Conservation (phyloP, 192 early-diverging fungal species). For the Backusella circina region DNA sequence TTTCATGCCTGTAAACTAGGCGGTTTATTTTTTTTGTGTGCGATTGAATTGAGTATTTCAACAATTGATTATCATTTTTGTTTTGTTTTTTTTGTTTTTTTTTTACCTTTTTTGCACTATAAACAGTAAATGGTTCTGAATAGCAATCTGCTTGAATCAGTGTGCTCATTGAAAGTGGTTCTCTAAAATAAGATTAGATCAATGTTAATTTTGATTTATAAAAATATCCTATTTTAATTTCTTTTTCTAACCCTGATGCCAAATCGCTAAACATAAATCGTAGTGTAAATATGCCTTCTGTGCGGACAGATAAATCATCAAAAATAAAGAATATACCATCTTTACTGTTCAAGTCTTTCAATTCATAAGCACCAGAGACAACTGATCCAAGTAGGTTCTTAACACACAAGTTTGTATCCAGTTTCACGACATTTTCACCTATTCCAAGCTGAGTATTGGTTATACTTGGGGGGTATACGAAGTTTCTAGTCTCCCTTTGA, state of each 20-base stretch:
- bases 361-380: conserved; percentile 79
- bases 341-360: conserved; percentile 75
- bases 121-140: conserved; percentile 75
- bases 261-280: conserved; percentile 45
- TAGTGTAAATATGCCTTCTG: conserved; percentile 81
- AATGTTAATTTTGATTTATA: background rate
- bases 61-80: background rate
- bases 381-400: conserved; percentile 60
- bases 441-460: background rate
- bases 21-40: background rate
- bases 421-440: background rate
- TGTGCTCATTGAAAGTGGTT: conserved; percentile 73
- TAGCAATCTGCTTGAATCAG: conserved; percentile 16
- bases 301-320: conserved; percentile 84
- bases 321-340: conserved; percentile 93
- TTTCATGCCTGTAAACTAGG: background rate
- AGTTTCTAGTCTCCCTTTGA: background rate
- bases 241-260: conserved; percentile 55
- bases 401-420: background rate
- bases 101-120: conserved; percentile 77
- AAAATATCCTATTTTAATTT: conserved; percentile 69
- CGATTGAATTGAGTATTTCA: background rate
- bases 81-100: background rate
- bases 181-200: conserved; percentile 10
- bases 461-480: background rate